Base-by-base conservation (phyloP, 192 early-diverging fungal species). In the Coemansia sp. region DNA sequence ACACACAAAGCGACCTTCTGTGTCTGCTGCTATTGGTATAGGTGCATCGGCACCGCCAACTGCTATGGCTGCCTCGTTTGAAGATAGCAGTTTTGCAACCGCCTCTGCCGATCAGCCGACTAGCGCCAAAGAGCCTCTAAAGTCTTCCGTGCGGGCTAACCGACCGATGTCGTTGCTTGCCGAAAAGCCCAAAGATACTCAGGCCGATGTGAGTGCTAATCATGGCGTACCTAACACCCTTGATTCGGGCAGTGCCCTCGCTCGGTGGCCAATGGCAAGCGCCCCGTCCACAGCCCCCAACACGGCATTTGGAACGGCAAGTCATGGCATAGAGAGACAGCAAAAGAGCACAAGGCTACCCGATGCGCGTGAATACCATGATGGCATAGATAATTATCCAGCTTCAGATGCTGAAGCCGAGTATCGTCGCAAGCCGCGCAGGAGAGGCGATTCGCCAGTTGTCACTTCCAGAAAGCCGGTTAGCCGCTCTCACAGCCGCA, bases 401-500 rank as follows among this genome's bases (percentile, higher is more conserved):
- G 62, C 60, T 39, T 56, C 56, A 12, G 64, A 69, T 14, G 60
- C 55, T 7, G 73, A 75, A 6, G 22, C 73, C 3, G 67, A 66
- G 17, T 59, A 59, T 60, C 48, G 54, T 11, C 60, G 60, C 14
- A 55, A 38, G 19, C 29, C 49, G 12, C 65, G 60, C 24, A 41
- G 38, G n/a, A 17, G 32, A 19, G 5, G n/a, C 23, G 11, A 45
- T n/a, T 60, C 52, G 49, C 53, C 65, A 53, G n/a, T 53, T 38
- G 59, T 19, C 38, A 38, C 23, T 50, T 4, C 64, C 37, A 25
- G 55, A 19, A 12, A 38, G 55, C 54, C 55, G 5, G 24, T 5
- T 37, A 71, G 68, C 53, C 73, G 60, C 45, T 69, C 67, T 21
- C 64, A 55, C 57, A 73, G 71, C 50, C 65, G 47, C 22, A 38